phyloP scores from a whole-genome alignment of 768 basidiomycete species.

The Suillus lakei region DNA sequence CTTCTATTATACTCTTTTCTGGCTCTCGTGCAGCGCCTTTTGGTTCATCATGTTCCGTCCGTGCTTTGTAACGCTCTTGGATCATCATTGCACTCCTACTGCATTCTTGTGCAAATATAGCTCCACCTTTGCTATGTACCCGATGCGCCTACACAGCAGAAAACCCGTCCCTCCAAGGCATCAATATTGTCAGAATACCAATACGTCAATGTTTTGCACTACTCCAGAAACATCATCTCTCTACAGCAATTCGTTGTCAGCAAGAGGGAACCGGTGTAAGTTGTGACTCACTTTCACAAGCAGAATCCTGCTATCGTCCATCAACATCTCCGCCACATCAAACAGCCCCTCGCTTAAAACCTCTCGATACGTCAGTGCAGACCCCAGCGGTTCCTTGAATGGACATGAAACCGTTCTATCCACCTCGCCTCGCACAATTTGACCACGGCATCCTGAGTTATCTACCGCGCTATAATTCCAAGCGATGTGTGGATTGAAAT shows the following conservation, averaged over 20 bases:
- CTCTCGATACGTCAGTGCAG: too few species aligned
- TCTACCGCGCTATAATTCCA: constrained; percentile 9
- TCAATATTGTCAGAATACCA: constrained; percentile 28
- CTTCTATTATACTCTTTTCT: too few species aligned
- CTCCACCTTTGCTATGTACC: too few species aligned
- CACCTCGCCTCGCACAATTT: constrained; percentile 22
- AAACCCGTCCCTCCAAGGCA: too few species aligned
- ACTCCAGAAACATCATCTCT: constrained; percentile 38
- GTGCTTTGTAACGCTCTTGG: too few species aligned
- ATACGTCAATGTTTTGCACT: constrained; percentile 47
- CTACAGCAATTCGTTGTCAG: constrained; percentile 27
- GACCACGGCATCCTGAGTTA: constrained; percentile 24
- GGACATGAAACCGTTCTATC: constrained; percentile 40
- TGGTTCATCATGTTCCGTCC: too few species aligned
- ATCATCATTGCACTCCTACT: too few species aligned
- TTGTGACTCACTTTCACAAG: constrained; percentile 45
- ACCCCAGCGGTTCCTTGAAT: constrained; percentile 19
- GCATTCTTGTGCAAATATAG: too few species aligned
- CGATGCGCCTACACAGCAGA: too few species aligned
- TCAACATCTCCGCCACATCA: too few species aligned
- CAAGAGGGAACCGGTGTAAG: neutral
- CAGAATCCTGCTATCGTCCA: constrained; percentile 56
- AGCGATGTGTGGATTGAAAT: constrained; percentile 38
- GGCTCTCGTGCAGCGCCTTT: too few species aligned
- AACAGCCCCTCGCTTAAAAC: too few species aligned